Evolutionary conservation across 1,284 basidiomycete species (phyloP).

Genomic region (Pyrrhoderma lamaoense): DNA sequence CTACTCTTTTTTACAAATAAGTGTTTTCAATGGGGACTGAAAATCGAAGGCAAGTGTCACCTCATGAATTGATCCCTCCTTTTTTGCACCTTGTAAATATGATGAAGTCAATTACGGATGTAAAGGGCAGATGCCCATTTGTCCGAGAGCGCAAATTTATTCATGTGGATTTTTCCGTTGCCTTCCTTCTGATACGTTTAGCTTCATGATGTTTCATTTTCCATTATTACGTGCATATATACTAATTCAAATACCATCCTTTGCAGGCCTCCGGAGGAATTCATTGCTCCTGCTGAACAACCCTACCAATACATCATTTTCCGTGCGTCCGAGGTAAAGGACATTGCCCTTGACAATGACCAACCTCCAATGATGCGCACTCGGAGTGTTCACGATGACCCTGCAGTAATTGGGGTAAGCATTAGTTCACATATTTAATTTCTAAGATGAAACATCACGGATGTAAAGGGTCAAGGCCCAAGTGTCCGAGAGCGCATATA

Average conservation of each 20-base stretch:
- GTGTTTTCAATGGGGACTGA: conserved; percentile 89
- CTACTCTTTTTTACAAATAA: conserved; percentile 24
- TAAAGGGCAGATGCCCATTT: conserved; percentile 43
- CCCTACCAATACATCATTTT: conserved; percentile 80
- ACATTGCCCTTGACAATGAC: conserved; percentile 67
- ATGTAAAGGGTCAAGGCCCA: conserved; percentile 40
- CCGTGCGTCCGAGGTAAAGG: conserved; percentile 76
- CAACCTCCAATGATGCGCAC: conserved; percentile 30
- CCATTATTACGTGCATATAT: no score
- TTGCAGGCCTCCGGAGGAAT: conserved; percentile 57
- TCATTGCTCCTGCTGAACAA: conserved; percentile 69
- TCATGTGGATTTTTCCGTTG: conserved; percentile 68
- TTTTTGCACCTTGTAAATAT: conserved; percentile 14
- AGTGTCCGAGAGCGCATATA: conserved; percentile 46
- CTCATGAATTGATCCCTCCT: neutral
- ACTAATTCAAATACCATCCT: neutral
- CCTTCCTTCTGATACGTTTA: conserved; percentile 44
- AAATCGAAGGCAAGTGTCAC: conserved; percentile 59
- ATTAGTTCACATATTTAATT: conserved; percentile 16
- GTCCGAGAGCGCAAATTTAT: conserved; percentile 61
- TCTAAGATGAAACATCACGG: conserved; percentile 41
- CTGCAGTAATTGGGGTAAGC: conserved; percentile 68
- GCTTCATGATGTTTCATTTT: conserved; percentile 8
- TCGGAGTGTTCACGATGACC: conserved; percentile 67
- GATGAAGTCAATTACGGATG: conserved; percentile 57